Evolutionary conservation across 2,329 filamentous ascomycete genomes (phyloP).

Genomic region (Diaporthe sp.): DNA sequence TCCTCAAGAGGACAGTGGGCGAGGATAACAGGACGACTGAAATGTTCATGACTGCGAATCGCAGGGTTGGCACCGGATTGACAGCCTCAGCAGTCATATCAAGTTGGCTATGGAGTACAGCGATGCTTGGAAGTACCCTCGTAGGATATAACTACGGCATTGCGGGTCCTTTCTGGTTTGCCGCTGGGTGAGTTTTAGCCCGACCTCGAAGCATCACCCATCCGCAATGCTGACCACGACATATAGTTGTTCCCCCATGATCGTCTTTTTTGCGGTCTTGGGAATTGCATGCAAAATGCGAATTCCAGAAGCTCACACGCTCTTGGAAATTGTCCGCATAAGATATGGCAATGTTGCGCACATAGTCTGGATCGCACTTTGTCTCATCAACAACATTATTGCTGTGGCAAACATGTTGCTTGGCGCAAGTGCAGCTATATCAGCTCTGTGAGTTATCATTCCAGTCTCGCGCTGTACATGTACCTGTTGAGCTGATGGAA

Average conservation of each 20-base stretch:
- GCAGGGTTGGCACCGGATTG: slow-evolving; percentile 63
- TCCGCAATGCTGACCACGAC: not conserved
- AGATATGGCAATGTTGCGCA: slow-evolving; percentile 63
- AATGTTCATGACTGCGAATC: slow-evolving; percentile 55
- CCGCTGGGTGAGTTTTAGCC: slow-evolving; percentile 52
- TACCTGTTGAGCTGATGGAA: too few species aligned
- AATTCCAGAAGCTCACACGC: slow-evolving; percentile 67
- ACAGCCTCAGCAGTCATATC: slow-evolving; percentile 68
- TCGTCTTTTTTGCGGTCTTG: slow-evolving; percentile 66
- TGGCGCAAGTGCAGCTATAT: slow-evolving; percentile 57
- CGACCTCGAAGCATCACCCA: accelerated
- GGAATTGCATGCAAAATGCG: slow-evolving; percentile 66
- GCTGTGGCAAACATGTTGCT: slow-evolving; percentile 67
- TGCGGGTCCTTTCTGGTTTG: slow-evolving; percentile 70
- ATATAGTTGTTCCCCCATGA: slow-evolving; percentile 62
- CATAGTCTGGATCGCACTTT: slow-evolving; percentile 65
- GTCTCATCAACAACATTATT: slow-evolving; percentile 67
- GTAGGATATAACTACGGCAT: slow-evolving; percentile 69
- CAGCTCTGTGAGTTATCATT: slow-evolving; percentile 48
- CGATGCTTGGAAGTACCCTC: slow-evolving; percentile 62
- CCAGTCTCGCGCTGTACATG: too few species aligned
- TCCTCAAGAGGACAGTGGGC: slow-evolving; percentile 27
- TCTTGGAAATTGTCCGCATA: slow-evolving; percentile 66
- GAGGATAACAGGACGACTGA: slow-evolving; percentile 37
- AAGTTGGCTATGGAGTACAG: slow-evolving; percentile 68